Conservation (phyloP, 495 filamentous ascomycete genomes). For the Astrothelium subdiscretum region DNA sequence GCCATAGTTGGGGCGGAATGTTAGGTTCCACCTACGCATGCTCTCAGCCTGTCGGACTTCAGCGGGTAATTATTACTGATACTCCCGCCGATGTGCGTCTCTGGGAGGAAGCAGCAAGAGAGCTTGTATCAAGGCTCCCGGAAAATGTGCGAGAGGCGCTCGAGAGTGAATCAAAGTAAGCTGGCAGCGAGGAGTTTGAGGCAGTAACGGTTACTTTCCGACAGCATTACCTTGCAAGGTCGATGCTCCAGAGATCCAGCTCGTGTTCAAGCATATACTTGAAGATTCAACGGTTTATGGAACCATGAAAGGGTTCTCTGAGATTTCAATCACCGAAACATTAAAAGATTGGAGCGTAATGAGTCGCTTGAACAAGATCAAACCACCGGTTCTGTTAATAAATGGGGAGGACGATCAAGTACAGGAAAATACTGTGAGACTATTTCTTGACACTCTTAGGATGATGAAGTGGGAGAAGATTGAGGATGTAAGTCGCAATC, state of each 20-base stretch:
- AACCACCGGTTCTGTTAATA: not conserved
- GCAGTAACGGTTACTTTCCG: constrained; percentile 33
- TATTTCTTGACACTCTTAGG: not conserved
- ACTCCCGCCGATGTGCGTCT: constrained; percentile 25
- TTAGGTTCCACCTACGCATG: constrained; percentile 28
- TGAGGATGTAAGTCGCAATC: not conserved
- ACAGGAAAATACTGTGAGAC: not conserved
- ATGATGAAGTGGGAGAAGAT: not conserved
- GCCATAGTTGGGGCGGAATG: constrained; percentile 40
- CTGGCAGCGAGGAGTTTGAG: constrained; percentile 35
- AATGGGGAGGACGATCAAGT: not conserved
- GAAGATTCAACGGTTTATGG: constrained; percentile 34
- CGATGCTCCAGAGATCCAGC: constrained; percentile 25
- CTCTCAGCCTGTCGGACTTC: constrained; percentile 26
- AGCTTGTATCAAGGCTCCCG: constrained; percentile 29
- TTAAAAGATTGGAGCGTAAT: constrained; percentile 32
- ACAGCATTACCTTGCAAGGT: constrained; percentile 29
- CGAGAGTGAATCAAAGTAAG: constrained; percentile 24
- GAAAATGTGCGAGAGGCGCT: constrained; percentile 33
- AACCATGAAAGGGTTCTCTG: constrained; percentile 42
- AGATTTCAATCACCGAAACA: constrained; percentile 34
- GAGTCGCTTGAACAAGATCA: constrained; percentile 6
- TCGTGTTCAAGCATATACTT: constrained; percentile 27
- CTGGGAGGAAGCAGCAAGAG: constrained; percentile 21
- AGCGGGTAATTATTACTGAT: constrained; percentile 31